Evolutionary conservation across 2,329 filamentous ascomycete species (phyloP).

Genomic region (Sclerotiophoma versabilis): DNA sequence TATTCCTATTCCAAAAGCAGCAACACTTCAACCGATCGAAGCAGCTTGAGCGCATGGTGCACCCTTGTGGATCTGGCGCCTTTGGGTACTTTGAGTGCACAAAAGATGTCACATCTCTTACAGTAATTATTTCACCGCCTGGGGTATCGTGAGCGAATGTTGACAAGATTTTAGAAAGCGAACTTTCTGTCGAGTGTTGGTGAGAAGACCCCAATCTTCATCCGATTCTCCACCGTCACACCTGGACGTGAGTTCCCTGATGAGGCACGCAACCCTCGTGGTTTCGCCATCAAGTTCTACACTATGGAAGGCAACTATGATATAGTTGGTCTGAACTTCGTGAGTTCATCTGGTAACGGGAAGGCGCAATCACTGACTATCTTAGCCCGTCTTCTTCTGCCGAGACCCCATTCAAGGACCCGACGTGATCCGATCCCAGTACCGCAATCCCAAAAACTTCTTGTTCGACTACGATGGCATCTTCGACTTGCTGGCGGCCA

Average conservation of each 20-base stretch:
- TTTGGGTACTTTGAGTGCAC: slow-evolving; percentile 58
- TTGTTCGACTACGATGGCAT: slow-evolving; percentile 58
- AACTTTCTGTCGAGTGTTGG: slow-evolving; percentile 51
- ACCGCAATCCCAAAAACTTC: slow-evolving; percentile 57
- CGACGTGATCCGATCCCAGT: slow-evolving; percentile 58
- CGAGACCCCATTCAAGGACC: slow-evolving; percentile 58
- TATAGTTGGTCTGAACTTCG: slow-evolving; percentile 57
- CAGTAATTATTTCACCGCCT: slow-evolving; percentile 17
- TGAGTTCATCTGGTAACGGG: slow-evolving; percentile 14
- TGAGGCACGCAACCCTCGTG: slow-evolving; percentile 55
- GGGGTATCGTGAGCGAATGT: background rate
- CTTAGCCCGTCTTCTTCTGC: slow-evolving; percentile 58
- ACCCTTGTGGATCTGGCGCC: slow-evolving; percentile 54
- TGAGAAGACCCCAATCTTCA: slow-evolving; percentile 54
- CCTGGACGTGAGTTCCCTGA: slow-evolving; percentile 55
- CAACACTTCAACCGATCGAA: slow-evolving; percentile 65
- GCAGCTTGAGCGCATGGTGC: slow-evolving; percentile 54
- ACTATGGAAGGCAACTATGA: slow-evolving; percentile 60
- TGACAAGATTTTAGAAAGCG: slow-evolving; percentile 41
- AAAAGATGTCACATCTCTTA: slow-evolving; percentile 46
- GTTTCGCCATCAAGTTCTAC: slow-evolving; percentile 60
- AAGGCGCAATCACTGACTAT: background rate
- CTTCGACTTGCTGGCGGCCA: slow-evolving; percentile 59
- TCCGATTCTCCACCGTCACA: slow-evolving; percentile 56
- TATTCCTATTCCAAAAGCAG: slow-evolving; percentile 62